These are phyloP conservation scores for Zizania palustris DNA, from an alignment of 202 grass and related monocot genomes.

Conservation along the genomic window DNA sequence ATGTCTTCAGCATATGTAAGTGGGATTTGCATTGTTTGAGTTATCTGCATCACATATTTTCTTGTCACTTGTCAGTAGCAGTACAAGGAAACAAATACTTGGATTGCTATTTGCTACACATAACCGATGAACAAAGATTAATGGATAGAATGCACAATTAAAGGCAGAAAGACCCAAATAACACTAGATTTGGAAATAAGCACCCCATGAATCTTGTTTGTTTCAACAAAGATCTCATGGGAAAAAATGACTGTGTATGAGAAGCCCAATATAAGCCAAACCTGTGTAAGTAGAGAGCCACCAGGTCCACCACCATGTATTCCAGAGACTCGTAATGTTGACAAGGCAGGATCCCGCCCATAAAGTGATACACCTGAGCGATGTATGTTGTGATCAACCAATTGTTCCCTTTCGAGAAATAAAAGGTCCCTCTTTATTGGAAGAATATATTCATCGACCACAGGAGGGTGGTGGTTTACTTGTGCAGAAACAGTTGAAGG, in stretches of 20 bases:
- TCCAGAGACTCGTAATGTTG: slow-evolving; percentile 63
- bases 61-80: slow-evolving; percentile 48
- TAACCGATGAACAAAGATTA: background rate
- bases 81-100: slow-evolving; percentile 18
- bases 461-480: slow-evolving; percentile 54
- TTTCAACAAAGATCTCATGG: slow-evolving; percentile 22
- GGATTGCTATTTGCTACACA: background rate
- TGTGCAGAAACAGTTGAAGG: slow-evolving; percentile 46
- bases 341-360: slow-evolving; percentile 82
- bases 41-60: slow-evolving; percentile 64
- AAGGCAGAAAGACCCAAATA: background rate
- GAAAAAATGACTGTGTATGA: slow-evolving; percentile 23
- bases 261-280: slow-evolving; percentile 30
- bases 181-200: background rate
- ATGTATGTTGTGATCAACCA: slow-evolving; percentile 62
- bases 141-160: slow-evolving; percentile 21
- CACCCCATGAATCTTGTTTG: background rate
- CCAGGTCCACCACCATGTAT: slow-evolving; percentile 61
- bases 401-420: slow-evolving; percentile 69
- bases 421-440: slow-evolving; percentile 60
- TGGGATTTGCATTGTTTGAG: slow-evolving; percentile 97
- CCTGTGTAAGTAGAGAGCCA: slow-evolving; percentile 77
- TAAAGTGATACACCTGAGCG: slow-evolving; percentile 79
- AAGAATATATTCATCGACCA: slow-evolving; percentile 66
- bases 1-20: slow-evolving; percentile 96